Conservation (phyloP, 2,329 filamentous ascomycete genomes). For the Exophiala dermatitidis region DNA sequence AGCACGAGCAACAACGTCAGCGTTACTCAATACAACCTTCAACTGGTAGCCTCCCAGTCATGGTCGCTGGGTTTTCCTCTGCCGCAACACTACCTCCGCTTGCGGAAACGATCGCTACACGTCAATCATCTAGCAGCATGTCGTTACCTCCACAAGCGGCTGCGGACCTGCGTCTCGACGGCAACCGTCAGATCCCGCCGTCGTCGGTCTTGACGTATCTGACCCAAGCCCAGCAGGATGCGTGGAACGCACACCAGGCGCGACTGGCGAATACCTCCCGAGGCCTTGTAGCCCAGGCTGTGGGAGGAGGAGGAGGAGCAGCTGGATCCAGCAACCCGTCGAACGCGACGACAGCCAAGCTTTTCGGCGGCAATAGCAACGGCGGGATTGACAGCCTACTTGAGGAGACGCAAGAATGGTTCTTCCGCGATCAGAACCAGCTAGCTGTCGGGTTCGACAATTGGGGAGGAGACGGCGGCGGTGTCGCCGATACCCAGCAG, state of each 20-base stretch:
- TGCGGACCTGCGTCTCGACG: conserved; percentile 24
- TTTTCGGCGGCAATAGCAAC: conserved; percentile 55
- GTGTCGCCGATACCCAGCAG: conserved; percentile 17
- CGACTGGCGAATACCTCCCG: conserved; percentile 19
- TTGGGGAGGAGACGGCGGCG: conserved; percentile 37
- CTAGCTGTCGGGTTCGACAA: conserved; percentile 57
- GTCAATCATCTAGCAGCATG: conserved; percentile 21
- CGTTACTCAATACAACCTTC: conserved; percentile 14
- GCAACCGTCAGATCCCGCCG: conserved; percentile 8
- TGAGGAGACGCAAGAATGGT: conserved; percentile 59
- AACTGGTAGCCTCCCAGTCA: conserved; percentile 7
- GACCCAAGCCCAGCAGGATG: conserved; percentile 29
- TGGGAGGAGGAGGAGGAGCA: conserved; percentile 15
- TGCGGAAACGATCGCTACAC: conserved; percentile 16
- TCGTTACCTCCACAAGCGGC: conserved; percentile 27
- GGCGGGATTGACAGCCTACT: conserved; percentile 52
- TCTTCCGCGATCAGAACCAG: conserved; percentile 55
- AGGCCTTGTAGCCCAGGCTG: too few species aligned
- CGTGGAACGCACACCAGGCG: conserved; percentile 32
- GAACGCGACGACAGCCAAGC: conserved; percentile 38
- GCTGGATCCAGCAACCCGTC: conserved; percentile 22
- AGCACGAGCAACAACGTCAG: conserved; percentile 27
- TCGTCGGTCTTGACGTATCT: conserved; percentile 19
- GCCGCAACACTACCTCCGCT: conserved; percentile 14
- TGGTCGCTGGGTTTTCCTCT: conserved; percentile 9